These are phyloP conservation scores for Asterochloris erici DNA, from an alignment of 139 green algal genomes.

Conservation along the genomic window DNA sequence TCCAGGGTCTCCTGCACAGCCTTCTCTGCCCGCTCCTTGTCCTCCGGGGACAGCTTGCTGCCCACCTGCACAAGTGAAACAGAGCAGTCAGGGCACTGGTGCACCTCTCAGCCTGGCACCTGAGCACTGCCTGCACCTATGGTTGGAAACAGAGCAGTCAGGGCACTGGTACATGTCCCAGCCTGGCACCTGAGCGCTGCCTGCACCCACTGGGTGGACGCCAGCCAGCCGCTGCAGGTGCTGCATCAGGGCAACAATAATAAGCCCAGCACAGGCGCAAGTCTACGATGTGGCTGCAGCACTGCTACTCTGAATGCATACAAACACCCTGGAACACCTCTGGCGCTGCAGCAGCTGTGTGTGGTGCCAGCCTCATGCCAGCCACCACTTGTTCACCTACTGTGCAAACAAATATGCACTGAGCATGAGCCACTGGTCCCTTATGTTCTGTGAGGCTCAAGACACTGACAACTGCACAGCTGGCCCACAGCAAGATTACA, in stretches of 20 bases:
- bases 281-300: neutral
- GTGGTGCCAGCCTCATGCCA: too few species aligned
- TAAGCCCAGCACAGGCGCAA: neutral
- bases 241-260: neutral
- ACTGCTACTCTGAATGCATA: neutral
- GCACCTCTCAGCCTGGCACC: neutral
- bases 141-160: neutral
- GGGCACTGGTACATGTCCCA: neutral
- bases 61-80: constrained; percentile 29
- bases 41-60: constrained; percentile 72
- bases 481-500: neutral
- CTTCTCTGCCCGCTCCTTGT: constrained; percentile 91
- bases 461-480: neutral
- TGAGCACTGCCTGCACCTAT: neutral
- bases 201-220: neutral
- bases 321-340: neutral
- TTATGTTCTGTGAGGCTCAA: too few species aligned
- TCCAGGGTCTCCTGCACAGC: constrained; percentile 79
- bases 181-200: neutral
- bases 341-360: too few species aligned
- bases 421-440: too few species aligned
- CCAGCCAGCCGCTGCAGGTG: neutral
- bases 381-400: too few species aligned
- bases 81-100: neutral
- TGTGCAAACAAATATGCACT: too few species aligned